Conservation (phyloP, 1,139 yeast species). For the Suhomyces bokatorum region DNA sequence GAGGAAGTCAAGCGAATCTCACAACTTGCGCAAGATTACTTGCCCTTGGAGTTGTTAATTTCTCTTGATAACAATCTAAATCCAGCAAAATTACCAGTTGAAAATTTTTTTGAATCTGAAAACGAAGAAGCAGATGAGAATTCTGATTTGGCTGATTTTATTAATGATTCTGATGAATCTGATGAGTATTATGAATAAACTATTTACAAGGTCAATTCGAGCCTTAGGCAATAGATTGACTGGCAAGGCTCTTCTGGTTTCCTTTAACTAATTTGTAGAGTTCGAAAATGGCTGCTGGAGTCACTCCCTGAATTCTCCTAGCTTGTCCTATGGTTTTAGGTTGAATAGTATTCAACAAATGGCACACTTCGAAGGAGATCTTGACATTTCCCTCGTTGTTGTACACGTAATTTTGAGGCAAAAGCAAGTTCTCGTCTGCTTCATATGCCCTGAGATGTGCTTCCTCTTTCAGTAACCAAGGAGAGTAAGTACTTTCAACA, state of each 20-base stretch:
- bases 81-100: constrained; percentile 4
- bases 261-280: constrained; percentile 50
- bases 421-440: constrained; percentile 71
- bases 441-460: constrained; percentile 73
- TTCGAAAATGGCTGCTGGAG: constrained; percentile 81
- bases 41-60: constrained; percentile 41
- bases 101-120: neutral
- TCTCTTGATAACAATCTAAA: constrained; percentile 36
- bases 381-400: constrained; percentile 46
- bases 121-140: neutral
- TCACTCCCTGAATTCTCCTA: constrained; percentile 87
- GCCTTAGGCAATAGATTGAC: constrained; percentile 6
- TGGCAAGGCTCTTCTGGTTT: constrained; percentile 24
- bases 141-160: constrained; percentile 1
- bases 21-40: constrained; percentile 34
- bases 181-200: constrained; percentile 7
- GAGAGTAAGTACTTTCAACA: constrained; percentile 81
- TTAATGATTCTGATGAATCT: constrained; percentile 2
- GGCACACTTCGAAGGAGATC: constrained; percentile 75
- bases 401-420: constrained; percentile 71
- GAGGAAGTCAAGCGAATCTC: constrained; percentile 28
- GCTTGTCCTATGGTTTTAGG: constrained; percentile 96
- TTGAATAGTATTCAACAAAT: constrained; percentile 67
- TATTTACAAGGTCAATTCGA: constrained; percentile 13
- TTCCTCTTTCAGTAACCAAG: constrained; percentile 73